phyloP scores from a whole-genome alignment of 371 early-diverging fungal species.

The Mucor circinelloides region DNA sequence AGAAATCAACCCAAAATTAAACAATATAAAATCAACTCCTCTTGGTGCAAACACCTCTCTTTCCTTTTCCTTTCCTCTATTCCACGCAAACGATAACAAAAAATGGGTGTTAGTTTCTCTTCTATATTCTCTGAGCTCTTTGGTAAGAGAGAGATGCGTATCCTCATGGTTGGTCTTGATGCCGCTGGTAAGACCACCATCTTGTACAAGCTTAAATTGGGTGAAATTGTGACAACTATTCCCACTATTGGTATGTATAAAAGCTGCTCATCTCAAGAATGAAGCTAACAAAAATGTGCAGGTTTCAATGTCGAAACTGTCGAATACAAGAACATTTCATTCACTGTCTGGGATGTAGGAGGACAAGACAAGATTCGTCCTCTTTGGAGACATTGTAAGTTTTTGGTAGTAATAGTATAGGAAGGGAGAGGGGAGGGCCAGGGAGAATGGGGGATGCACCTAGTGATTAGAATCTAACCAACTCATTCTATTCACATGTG shows the following conservation, averaged over 20 bases:
- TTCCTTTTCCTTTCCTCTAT: neutral
- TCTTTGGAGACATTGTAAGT: constrained; percentile 59
- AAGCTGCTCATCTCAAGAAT: neutral
- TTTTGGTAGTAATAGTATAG: no score
- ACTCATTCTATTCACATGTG: constrained; percentile 27
- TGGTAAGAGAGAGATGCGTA: constrained; percentile 93
- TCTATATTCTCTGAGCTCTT: constrained; percentile 50
- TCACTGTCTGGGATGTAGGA: constrained; percentile 96
- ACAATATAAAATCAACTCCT: neutral
- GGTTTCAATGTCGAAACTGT: constrained; percentile 95
- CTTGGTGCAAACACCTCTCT: neutral
- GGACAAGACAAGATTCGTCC: constrained; percentile 72
- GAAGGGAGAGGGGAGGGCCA: neutral
- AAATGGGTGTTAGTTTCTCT: constrained; percentile 56
- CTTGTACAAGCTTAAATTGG: constrained; percentile 82
- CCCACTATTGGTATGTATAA: constrained; percentile 72
- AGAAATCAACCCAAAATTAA: neutral
- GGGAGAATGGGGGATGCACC: neutral
- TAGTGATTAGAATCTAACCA: neutral
- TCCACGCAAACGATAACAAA: neutral
- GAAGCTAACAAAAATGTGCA: constrained; percentile 19
- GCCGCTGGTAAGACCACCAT: constrained; percentile 99
- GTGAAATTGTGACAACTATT: constrained; percentile 96
- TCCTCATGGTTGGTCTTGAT: constrained; percentile 96
- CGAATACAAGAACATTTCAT: constrained; percentile 96